These are phyloP conservation scores for Teunomyces pallodes DNA, from an alignment of 805 yeast species.

Conservation along the genomic window DNA sequence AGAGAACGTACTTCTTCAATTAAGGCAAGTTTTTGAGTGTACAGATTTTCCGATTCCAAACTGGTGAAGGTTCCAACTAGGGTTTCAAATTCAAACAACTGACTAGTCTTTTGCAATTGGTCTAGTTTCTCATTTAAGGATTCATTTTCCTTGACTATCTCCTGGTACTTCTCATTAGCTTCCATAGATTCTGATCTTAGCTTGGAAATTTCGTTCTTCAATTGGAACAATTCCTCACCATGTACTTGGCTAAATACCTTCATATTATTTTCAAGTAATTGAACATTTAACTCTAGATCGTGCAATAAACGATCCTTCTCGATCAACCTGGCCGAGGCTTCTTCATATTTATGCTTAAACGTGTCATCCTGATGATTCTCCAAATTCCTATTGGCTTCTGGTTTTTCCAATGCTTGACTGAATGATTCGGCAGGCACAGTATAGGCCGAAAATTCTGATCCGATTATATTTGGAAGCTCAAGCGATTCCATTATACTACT, in stretches of 20 bases:
- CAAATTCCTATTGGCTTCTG: background rate
- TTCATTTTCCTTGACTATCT: background rate
- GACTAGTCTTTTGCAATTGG: conserved; percentile 13
- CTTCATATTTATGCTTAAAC: background rate
- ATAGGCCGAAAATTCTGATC: background rate
- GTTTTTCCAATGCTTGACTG: background rate
- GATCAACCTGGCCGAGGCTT: conserved; percentile 4
- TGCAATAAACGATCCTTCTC: conserved; percentile 32
- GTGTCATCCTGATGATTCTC: background rate
- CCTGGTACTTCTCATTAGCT: background rate
- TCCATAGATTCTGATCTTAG: background rate
- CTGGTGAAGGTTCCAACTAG: conserved; percentile 28
- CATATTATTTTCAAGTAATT: conserved; percentile 45
- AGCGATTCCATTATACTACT: background rate
- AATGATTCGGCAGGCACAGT: background rate
- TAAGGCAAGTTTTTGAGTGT: conserved; percentile 32
- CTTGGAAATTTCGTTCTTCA: conserved; percentile 13
- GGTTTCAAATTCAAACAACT: conserved; percentile 11
- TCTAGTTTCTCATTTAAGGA: conserved; percentile 14
- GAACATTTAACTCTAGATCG: conserved; percentile 45
- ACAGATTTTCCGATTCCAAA: conserved; percentile 31
- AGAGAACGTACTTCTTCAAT: conserved; percentile 46
- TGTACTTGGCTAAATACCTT: conserved; percentile 26
- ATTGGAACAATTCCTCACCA: conserved; percentile 21
- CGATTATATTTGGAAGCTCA: background rate